Evolutionary conservation across 306 rosid genomes (phyloP).

Genomic region (Medicago truncatula): MtrunA17r5.0-ANR NC_053043.1:11876001-11876500

Average conservation of each 20-base stretch:
- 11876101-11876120: conserved; percentile 53
- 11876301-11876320: conserved; percentile 76
- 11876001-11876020: conserved; percentile 22
- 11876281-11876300: conserved; percentile 82
- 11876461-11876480: conserved; percentile 78
- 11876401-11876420: conserved; percentile 72
- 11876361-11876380: conserved; percentile 46
- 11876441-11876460: conserved; percentile 58
- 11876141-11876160: conserved; percentile 86
- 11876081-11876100: conserved; percentile 25
- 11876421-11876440: conserved; percentile 89
- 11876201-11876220: conserved; percentile 82
- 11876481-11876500: conserved; percentile 68
- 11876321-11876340: conserved; percentile 72
- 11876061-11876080: conserved; percentile 39
- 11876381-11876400: conserved; percentile 53
- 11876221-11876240: conserved; percentile 54
- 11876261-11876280: conserved; percentile 89
- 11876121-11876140: conserved; percentile 95
- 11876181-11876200: conserved; percentile 70
- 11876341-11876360: conserved; percentile 78
- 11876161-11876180: conserved; percentile 66
- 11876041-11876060: background rate
- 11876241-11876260: conserved; percentile 62
- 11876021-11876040: conserved; percentile 31